Conservation (phyloP, 2,329 filamentous ascomycete genomes). For the Xylariaceae sp. region DNA sequence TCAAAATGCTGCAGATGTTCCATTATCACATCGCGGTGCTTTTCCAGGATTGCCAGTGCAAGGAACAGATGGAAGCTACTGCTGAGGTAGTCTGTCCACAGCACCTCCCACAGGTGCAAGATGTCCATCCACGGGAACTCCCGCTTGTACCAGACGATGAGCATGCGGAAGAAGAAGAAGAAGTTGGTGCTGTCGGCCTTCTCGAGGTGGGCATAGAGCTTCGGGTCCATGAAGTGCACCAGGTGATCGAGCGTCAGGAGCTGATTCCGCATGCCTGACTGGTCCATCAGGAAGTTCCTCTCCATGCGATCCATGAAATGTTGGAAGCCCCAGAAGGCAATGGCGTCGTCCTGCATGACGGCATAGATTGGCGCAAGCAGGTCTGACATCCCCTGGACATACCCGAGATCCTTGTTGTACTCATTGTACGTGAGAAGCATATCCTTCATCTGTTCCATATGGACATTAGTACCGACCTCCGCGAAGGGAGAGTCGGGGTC, state of each 20-base stretch:
- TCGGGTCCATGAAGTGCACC: slow-evolving; percentile 93
- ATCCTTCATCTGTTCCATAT: slow-evolving; percentile 98
- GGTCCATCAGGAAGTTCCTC: slow-evolving; percentile 89
- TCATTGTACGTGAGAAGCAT: slow-evolving; percentile 99
- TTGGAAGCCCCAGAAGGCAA: slow-evolving; percentile 95
- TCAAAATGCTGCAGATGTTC: slow-evolving; percentile 90
- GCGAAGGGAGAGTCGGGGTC: slow-evolving; percentile 95
- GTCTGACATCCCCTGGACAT: slow-evolving; percentile 98
- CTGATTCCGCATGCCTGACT: slow-evolving; percentile 92
- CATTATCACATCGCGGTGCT: slow-evolving; percentile 95
- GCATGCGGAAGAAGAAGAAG: slow-evolving; percentile 99
- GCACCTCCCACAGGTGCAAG: slow-evolving; percentile 77
- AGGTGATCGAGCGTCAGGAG: slow-evolving; percentile 87
- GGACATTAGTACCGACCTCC: slow-evolving; percentile 87
- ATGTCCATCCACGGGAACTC: slow-evolving; percentile 90
- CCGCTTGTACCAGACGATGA: slow-evolving; percentile 97
- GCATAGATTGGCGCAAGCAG: slow-evolving; percentile 93
- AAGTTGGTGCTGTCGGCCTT: slow-evolving; percentile 94
- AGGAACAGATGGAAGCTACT: slow-evolving; percentile 93
- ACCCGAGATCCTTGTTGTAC: slow-evolving; percentile 90
- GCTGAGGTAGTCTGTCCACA: slow-evolving; percentile 90
- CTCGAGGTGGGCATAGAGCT: slow-evolving; percentile 84
- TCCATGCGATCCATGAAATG: slow-evolving; percentile 98
- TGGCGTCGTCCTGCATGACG: slow-evolving; percentile 91
- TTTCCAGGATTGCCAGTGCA: slow-evolving; percentile 88